Evolutionary conservation across 179 eudicot genomes (phyloP).

Genomic region (Vitellaria paradoxa): DNA sequence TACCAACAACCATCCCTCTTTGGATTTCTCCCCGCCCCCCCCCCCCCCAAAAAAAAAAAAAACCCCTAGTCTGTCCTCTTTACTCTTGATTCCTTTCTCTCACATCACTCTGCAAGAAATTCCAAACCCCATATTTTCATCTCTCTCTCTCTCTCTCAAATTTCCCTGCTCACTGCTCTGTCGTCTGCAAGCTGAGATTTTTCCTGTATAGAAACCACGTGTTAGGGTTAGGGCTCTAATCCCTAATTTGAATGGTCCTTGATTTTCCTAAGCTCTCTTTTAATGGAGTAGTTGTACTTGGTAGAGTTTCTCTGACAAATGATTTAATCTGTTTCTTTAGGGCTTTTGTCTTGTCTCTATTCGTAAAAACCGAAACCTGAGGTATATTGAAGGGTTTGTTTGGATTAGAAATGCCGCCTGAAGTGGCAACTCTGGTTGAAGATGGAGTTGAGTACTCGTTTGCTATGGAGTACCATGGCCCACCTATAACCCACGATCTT

Average conservation of each 20-base stretch:
- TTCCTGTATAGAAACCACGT: background rate
- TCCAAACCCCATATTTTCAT: background rate
- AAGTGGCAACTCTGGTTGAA: constrained; percentile 28
- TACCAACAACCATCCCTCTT: background rate
- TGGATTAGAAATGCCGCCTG: constrained; percentile 28
- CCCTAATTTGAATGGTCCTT: background rate
- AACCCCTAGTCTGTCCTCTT: too few species aligned
- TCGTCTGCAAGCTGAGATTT: background rate
- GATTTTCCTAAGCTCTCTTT: background rate
- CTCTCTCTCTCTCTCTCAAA: background rate
- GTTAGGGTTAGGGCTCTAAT: background rate
- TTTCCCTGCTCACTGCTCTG: background rate
- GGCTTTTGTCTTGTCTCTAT: background rate
- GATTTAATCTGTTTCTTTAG: background rate
- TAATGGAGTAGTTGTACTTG: background rate
- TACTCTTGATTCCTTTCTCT: constrained; percentile 7
- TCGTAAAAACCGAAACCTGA: background rate
- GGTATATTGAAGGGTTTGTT: background rate
- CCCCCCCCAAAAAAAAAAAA: too few species aligned
- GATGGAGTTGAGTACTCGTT: constrained; percentile 60
- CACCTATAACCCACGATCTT: constrained; percentile 65
- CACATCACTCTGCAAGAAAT: background rate
- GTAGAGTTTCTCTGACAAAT: background rate
- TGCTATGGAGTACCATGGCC: constrained; percentile 90
- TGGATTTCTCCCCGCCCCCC: background rate